phyloP scores from a whole-genome alignment of 2,329 filamentous ascomycete genomes.

The Alternaria incomplexa region DNA sequence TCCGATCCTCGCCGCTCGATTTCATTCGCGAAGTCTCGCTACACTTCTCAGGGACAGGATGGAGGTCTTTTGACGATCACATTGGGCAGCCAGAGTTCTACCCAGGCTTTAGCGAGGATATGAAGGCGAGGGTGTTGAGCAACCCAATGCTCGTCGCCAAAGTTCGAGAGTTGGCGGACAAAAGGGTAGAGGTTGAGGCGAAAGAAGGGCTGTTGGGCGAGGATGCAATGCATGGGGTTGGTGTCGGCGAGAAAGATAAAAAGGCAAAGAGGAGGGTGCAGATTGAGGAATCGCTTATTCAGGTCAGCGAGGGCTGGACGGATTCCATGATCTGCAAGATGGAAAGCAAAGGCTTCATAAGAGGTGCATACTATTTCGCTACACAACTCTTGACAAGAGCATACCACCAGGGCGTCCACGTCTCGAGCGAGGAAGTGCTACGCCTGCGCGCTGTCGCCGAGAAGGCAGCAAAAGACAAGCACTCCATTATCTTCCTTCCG shows the following conservation, averaged over 20 bases:
- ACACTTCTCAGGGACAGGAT: conserved; percentile 90
- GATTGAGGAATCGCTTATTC: conserved; percentile 74
- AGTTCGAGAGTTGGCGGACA: conserved; percentile 77
- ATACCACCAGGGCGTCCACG: conserved; percentile 97
- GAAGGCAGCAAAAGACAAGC: conserved; percentile 81
- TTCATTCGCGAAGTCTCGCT: conserved; percentile 93
- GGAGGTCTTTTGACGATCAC: conserved; percentile 90
- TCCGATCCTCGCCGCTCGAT: conserved; percentile 73
- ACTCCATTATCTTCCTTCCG: conserved; percentile 94
- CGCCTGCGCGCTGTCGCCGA: conserved; percentile 82
- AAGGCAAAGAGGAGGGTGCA: conserved; percentile 68
- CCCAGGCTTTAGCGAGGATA: conserved; percentile 86
- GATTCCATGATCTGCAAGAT: conserved; percentile 99
- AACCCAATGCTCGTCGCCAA: conserved; percentile 76
- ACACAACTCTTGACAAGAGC: conserved; percentile 90
- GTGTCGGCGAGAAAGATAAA: conserved; percentile 60
- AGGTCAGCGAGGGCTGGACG: conserved; percentile 85
- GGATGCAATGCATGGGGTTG: conserved; percentile 51
- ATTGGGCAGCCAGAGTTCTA: conserved; percentile 96
- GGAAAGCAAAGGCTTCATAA: conserved; percentile 91
- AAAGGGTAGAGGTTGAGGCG: conserved; percentile 76
- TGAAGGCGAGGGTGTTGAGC: conserved; percentile 78
- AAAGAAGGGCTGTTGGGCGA: conserved; percentile 69
- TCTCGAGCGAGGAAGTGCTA: conserved; percentile 91
- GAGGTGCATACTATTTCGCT: conserved; percentile 85